phyloP scores from a whole-genome alignment of 1,139 yeast genomes.

The Saccharomyces hybrid region DNA sequence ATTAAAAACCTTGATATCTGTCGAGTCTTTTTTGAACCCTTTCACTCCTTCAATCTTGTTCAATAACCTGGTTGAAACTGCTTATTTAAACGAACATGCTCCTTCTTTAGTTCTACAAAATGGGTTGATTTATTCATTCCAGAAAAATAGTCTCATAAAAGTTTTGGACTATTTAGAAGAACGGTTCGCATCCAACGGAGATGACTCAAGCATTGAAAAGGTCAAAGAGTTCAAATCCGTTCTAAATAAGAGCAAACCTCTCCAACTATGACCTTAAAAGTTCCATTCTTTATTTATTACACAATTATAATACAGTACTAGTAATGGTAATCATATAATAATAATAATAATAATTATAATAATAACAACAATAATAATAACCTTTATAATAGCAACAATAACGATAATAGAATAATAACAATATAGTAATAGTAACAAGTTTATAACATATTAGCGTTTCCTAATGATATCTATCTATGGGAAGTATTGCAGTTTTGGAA shows the following conservation, averaged over 20 bases:
- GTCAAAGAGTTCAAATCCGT: conserved; percentile 11
- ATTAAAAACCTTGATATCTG: conserved; percentile 16
- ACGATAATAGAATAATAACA: too few relatives aligned
- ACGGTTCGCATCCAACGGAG: conserved; percentile 10
- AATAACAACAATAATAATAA: too few relatives aligned
- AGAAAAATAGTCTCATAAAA: conserved; percentile 11
- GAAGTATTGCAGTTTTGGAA: too few relatives aligned
- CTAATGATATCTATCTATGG: too few relatives aligned
- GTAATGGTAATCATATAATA: background rate
- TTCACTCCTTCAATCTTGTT: conserved; percentile 19
- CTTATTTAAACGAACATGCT: conserved; percentile 19
- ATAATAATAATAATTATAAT: background rate
- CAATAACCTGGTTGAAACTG: conserved; percentile 28
- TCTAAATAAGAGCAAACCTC: background rate
- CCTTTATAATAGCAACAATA: too few relatives aligned
- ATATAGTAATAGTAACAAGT: too few relatives aligned
- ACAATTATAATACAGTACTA: conserved; percentile 9
- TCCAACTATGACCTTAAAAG: background rate
- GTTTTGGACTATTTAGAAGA: conserved; percentile 14
- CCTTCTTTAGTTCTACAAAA: conserved; percentile 13
- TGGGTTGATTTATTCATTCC: conserved; percentile 18
- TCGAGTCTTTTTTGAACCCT: conserved; percentile 21
- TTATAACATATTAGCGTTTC: too few relatives aligned
- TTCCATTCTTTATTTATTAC: background rate
- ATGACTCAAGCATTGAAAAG: conserved; percentile 13